These are phyloP conservation scores for Apostasia shenzhenica DNA, from an alignment of 106 monocot genomes.

Conservation along the genomic window DNA sequence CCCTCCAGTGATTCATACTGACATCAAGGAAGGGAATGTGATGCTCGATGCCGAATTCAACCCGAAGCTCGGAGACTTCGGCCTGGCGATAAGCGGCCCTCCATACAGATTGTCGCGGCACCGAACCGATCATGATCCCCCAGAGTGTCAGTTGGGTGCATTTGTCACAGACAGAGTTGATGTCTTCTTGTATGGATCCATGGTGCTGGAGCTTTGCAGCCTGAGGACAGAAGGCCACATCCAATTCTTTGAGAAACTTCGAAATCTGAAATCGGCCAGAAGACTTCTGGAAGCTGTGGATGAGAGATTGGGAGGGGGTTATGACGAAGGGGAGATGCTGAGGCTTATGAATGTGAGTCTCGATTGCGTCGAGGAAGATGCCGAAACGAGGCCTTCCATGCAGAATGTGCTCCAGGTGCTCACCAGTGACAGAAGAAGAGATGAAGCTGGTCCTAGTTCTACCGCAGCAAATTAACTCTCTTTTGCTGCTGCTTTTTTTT, in stretches of 20 bases:
- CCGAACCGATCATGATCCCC: background rate
- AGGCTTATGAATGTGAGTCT: background rate
- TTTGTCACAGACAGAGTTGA: background rate
- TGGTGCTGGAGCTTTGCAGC: conserved; percentile 3
- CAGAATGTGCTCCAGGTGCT: background rate
- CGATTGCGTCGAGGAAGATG: background rate
- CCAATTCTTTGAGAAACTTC: background rate
- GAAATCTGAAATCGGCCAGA: background rate
- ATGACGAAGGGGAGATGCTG: background rate
- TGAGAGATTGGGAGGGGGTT: background rate
- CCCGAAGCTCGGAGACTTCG: conserved; percentile 71
- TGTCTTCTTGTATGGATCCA: background rate
- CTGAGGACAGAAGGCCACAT: background rate
- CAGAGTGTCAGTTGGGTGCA: background rate
- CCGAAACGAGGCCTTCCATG: background rate
- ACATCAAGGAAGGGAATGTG: conserved; percentile 79
- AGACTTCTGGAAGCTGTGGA: conserved; percentile 3
- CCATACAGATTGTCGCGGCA: background rate
- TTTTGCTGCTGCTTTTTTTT: too few relatives aligned
- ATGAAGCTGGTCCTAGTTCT: background rate
- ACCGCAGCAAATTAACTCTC: too few relatives aligned
- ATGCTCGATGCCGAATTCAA: conserved; percentile 64
- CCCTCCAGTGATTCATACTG: conserved; percentile 64
- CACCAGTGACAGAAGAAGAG: background rate
- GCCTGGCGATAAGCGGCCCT: conserved; percentile 29